phyloP scores from a whole-genome alignment of 805 yeast genomes.

The Kodamaea sagamina region DNA sequence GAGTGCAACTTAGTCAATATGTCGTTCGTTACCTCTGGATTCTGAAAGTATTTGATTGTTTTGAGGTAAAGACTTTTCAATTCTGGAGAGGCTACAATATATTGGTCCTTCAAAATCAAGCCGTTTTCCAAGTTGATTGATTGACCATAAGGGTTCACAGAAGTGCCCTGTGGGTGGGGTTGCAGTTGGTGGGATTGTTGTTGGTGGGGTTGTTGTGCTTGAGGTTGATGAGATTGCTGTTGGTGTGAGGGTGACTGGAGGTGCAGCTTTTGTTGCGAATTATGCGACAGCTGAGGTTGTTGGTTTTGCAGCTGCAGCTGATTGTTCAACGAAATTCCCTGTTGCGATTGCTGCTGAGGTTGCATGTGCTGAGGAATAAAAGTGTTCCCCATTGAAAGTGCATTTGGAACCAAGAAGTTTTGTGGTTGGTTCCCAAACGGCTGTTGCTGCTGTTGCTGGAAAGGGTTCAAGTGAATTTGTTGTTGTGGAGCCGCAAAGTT shows the following conservation, averaged over 20 bases:
- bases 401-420: conserved; percentile 9
- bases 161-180: background rate
- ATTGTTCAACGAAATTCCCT: background rate
- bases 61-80: conserved; percentile 50
- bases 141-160: conserved; percentile 11
- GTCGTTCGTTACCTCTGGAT: conserved; percentile 26
- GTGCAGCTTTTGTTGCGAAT: conserved; percentile 2
- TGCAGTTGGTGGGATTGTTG: conserved; percentile 6
- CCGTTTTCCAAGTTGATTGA: conserved; percentile 60
- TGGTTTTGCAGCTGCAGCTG: conserved; percentile 17
- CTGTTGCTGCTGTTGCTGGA: conserved; percentile 13
- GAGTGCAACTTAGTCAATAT: conserved; percentile 29
- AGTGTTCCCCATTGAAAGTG: conserved; percentile 9
- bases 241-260: background rate
- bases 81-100: conserved; percentile 60
- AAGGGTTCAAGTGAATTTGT: conserved; percentile 10
- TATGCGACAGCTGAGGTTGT: conserved; percentile 17
- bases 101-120: conserved; percentile 52
- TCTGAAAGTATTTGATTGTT: conserved; percentile 56
- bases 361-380: conserved; percentile 18
- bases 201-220: conserved; percentile 6
- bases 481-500: conserved; percentile 7
- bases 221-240: background rate
- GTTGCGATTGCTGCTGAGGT: conserved; percentile 12
- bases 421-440: conserved; percentile 9